These are phyloP conservation scores for Cutaneotrichosporon dermatis DNA, from an alignment of 1,284 basidiomycete species.

Conservation along the genomic window DNA sequence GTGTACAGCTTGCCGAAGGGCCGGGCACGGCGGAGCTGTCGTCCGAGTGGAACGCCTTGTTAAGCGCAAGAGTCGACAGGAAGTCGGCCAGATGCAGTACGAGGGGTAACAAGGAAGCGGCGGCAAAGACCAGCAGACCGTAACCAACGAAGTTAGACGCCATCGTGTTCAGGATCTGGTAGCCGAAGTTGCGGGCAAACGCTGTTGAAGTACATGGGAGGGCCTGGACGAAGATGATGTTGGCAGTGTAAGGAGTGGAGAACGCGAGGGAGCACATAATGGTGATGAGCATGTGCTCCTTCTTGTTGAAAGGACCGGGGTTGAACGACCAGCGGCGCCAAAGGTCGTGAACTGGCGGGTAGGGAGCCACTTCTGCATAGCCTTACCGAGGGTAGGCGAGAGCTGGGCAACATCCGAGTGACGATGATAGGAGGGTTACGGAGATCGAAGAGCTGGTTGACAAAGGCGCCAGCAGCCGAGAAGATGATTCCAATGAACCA, in stretches of 20 bases:
- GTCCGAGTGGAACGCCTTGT: conserved; percentile 50
- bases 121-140: conserved; percentile 53
- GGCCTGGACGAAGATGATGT: conserved; percentile 42
- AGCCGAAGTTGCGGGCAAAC: conserved; percentile 48
- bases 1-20: conserved; percentile 37
- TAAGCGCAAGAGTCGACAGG: conserved; percentile 52
- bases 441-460: conserved; percentile 57
- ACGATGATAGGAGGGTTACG: conserved; percentile 35
- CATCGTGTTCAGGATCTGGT: conserved; percentile 45
- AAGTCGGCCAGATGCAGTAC: conserved; percentile 50
- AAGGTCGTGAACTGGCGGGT: conserved; percentile 4
- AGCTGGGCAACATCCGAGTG: conserved; percentile 36
- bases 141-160: conserved; percentile 54
- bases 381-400: conserved; percentile 30
- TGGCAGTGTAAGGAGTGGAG: conserved; percentile 41
- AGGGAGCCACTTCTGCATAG: conserved; percentile 16
- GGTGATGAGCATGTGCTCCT: conserved; percentile 43
- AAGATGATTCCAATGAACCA: conserved; percentile 62
- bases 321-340: conserved; percentile 26
- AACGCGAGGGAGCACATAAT: conserved; percentile 43
- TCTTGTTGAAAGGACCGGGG: conserved; percentile 55
- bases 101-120: conserved; percentile 53
- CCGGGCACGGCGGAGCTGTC: conserved; percentile 45
- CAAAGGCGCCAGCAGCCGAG: conserved; percentile 57
- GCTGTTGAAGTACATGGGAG: conserved; percentile 41